A percentile compares a stretch with the other conserved stretches of the same genome.
Evolutionary conservation across 805 yeast genomes (phyloP).

Genomic region (Candida qinlingensis): DNA sequence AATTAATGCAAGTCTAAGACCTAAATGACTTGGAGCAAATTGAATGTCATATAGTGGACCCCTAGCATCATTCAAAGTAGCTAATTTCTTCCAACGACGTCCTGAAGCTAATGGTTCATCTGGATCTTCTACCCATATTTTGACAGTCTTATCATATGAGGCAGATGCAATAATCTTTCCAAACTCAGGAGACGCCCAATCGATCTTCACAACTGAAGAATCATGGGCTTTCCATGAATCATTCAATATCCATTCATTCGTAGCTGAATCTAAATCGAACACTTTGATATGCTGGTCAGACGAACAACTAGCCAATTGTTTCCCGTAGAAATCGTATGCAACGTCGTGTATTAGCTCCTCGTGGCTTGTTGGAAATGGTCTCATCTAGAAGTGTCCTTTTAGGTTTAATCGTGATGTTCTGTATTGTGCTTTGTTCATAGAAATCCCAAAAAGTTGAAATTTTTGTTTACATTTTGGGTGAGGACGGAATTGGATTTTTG

Average conservation of each 20-base stretch:
- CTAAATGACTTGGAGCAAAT: slow-evolving; percentile 82
- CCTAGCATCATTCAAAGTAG: slow-evolving; percentile 76
- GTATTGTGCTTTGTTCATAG: background rate
- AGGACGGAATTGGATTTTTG: background rate
- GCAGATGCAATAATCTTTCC: slow-evolving; percentile 84
- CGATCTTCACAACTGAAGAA: slow-evolving; percentile 71
- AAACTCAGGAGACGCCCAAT: slow-evolving; percentile 94
- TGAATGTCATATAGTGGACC: slow-evolving; percentile 89
- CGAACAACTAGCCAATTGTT: slow-evolving; percentile 88
- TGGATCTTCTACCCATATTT: slow-evolving; percentile 85
- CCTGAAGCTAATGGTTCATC: slow-evolving; percentile 77
- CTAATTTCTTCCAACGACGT: slow-evolving; percentile 71
- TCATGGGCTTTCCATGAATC: slow-evolving; percentile 97
- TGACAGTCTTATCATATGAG: slow-evolving; percentile 84
- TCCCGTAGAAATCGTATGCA: slow-evolving; percentile 89
- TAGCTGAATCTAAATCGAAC: slow-evolving; percentile 63
- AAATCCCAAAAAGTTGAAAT: slow-evolving; percentile 31
- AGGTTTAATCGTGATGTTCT: background rate
- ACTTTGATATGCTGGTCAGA: slow-evolving; percentile 92
- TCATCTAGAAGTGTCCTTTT: slow-evolving; percentile 29
- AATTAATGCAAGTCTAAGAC: slow-evolving; percentile 76
- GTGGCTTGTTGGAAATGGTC: slow-evolving; percentile 84
- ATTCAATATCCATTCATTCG: slow-evolving; percentile 74
- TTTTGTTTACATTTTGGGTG: slow-evolving; percentile 27
- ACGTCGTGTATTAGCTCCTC: slow-evolving; percentile 90